Percentiles rank a stretch among this genome's conserved stretches.
Conservation (phyloP, 2,329 filamentous ascomycete species). For the Escovopsis sp. region DNA sequence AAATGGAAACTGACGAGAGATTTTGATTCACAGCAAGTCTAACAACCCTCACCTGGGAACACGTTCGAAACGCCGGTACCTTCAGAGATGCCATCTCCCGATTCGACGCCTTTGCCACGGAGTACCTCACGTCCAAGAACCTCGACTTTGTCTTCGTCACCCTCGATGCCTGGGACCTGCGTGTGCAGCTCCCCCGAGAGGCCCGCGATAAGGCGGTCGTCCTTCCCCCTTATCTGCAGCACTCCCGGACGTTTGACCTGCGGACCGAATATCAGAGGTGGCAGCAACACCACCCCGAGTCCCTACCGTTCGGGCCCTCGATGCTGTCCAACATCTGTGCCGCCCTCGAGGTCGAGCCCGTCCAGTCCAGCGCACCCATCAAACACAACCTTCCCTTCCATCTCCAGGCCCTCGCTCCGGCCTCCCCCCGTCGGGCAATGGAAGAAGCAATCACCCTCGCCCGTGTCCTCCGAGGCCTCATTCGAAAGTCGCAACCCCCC, state of each 20-base stretch:
- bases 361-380: constrained; percentile 93
- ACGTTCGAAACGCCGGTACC: constrained; percentile 91
- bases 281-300: constrained; percentile 97
- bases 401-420: constrained; percentile 85
- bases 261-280: constrained; percentile 96
- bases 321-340: constrained; percentile 97
- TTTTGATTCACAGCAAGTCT: constrained; percentile 56
- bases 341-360: constrained; percentile 91
- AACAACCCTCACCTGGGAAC: constrained; percentile 96
- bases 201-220: constrained; percentile 97
- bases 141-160: constrained; percentile 97
- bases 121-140: constrained; percentile 81
- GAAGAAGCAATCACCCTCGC: constrained; percentile 93
- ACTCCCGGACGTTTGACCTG: constrained; percentile 92
- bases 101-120: constrained; percentile 85
- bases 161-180: constrained; percentile 94
- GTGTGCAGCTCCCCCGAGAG: constrained; percentile 92
- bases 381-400: constrained; percentile 98
- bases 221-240: constrained; percentile 88
- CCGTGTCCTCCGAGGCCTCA: constrained; percentile 78
- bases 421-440: constrained; percentile 90
- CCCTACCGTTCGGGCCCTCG: constrained; percentile 87
- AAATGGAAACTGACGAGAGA: constrained; percentile 6
- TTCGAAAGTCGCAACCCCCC: constrained; percentile 88
- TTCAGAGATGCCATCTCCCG: constrained; percentile 94